Evolutionary conservation across 192 early-diverging fungal species (phyloP), one percentile per base, ranked within the genome.

Genomic region (Phlyctochytrium arcticum): DNA sequence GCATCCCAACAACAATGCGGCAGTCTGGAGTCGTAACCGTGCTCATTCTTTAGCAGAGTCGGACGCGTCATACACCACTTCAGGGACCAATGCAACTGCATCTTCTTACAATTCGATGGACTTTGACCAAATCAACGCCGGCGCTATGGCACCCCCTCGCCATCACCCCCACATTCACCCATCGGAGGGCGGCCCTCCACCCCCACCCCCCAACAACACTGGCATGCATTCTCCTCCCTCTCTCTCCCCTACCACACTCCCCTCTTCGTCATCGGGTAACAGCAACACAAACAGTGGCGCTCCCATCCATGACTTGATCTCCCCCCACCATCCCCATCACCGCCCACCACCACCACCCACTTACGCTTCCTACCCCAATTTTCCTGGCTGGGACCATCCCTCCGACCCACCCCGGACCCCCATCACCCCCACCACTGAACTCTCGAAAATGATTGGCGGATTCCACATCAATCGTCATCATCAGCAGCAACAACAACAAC

Each of bases 41-140:
- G 64, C 64, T 10, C 51, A 66, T 29, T 66, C 64, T 12, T 46
- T 66, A 26, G 64, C 64, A 0, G 33, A 66, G 24, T 57, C 54
- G 10, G 64, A 66, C 36, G 36, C 31, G 8, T 66, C 64, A 8
- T 66, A 47, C 54, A 57, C 64, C 6, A 66, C 64, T 4, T 42
- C 24, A 6, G 44, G 31, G 15, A 66, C 64, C 2, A 44, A 19
- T 12, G 29, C 51, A 26, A 66, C 64, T 23, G 54, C 64, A 15
- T 66, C 64, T 9, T 66, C 64, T 10, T 66, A 66, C 37, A 57
- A 66, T 46, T 66, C 64, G 36, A 36, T 57, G 27, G 64, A 66
- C 32, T 66, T 66, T 48, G 49, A 53, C 21, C 48, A 62, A 21
- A 53, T 53, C 10, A 54, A 66, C 5, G 19, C 26, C 15, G n/a